Conservation (phyloP, 495 filamentous ascomycete genomes). For the Podospora pseudocomata region DNA sequence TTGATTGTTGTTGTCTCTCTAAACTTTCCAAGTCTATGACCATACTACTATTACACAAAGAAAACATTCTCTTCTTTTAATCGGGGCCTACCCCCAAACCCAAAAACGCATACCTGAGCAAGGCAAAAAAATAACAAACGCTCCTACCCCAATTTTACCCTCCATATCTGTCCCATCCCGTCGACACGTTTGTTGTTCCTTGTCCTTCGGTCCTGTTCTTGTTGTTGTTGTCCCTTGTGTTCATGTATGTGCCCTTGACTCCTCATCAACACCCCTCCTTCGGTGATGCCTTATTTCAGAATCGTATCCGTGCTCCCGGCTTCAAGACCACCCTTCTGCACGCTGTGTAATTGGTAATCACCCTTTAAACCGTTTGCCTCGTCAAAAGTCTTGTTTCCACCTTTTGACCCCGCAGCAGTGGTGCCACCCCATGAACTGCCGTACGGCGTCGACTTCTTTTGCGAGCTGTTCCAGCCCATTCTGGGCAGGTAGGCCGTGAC, state of each 20-base stretch:
- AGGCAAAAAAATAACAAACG: not conserved
- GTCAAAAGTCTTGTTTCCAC: constrained; percentile 2
- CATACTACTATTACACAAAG: not conserved
- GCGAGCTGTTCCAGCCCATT: constrained; percentile 15
- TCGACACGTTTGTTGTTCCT: not conserved
- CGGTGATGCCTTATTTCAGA: not conserved
- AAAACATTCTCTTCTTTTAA: not conserved
- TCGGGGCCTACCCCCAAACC: not conserved
- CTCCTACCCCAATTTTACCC: not conserved
- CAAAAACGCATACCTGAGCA: not conserved
- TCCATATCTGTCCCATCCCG: not conserved
- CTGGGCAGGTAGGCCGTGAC: constrained; percentile 17
- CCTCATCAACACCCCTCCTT: not conserved
- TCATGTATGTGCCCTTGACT: not conserved
- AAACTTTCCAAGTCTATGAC: not conserved
- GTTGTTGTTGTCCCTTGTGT: not conserved
- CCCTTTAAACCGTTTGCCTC: constrained; percentile 8
- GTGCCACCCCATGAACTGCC: constrained; percentile 8
- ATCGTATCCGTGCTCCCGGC: constrained; percentile 8
- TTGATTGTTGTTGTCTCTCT: not conserved
- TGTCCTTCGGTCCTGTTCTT: not conserved
- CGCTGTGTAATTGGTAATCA: constrained; percentile 21
- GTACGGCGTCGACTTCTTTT: not conserved
- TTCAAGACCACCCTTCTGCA: constrained; percentile 12
- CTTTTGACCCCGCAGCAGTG: not conserved